Percentiles rank a stretch among this genome's conserved stretches.
Evolutionary conservation across 495 filamentous ascomycete species (phyloP).

Genomic region (Podospora sp.): DNA sequence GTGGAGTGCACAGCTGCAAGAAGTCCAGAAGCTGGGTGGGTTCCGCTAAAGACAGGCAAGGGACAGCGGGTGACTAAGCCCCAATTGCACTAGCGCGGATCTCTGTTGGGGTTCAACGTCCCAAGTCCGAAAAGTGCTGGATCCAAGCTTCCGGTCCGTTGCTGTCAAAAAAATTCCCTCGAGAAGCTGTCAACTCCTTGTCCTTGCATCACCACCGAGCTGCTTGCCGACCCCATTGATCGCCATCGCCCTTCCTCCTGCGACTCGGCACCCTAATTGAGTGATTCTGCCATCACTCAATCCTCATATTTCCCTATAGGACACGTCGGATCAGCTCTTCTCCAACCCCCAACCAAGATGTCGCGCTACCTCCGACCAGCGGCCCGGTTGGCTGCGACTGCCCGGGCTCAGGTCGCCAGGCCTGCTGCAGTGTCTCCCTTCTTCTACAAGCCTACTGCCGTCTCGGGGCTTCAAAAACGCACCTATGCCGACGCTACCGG

Average conservation of each 20-base stretch:
- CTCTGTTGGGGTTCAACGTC: constrained; percentile 40
- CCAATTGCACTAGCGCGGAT: constrained; percentile 27
- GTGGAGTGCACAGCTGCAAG: constrained; percentile 1
- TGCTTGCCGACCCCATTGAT: constrained; percentile 22
- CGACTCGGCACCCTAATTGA: constrained; percentile 26
- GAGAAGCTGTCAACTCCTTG: constrained; percentile 24
- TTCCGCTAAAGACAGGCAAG: not conserved
- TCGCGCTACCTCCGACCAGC: constrained; percentile 82
- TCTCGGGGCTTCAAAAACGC: constrained; percentile 48
- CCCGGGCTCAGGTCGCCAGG: constrained; percentile 52
- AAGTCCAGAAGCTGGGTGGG: not conserved
- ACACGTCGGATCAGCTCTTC: constrained; percentile 27
- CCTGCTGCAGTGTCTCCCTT: constrained; percentile 49
- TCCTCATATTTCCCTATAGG: constrained; percentile 5
- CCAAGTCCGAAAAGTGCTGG: constrained; percentile 33
- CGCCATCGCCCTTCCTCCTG: constrained; percentile 17
- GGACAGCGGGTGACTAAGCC: constrained; percentile 27
- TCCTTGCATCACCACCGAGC: constrained; percentile 14
- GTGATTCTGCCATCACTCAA: not conserved
- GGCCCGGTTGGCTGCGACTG: constrained; percentile 70
- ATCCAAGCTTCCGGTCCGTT: constrained; percentile 30
- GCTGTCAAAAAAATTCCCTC: constrained; percentile 41
- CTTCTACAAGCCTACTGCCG: constrained; percentile 51
- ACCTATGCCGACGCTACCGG: constrained; percentile 61
- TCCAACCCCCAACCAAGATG: constrained; percentile 42